Conservation (phyloP, 768 basidiomycete genomes). For the Rhodocollybia butyracea region DNA sequence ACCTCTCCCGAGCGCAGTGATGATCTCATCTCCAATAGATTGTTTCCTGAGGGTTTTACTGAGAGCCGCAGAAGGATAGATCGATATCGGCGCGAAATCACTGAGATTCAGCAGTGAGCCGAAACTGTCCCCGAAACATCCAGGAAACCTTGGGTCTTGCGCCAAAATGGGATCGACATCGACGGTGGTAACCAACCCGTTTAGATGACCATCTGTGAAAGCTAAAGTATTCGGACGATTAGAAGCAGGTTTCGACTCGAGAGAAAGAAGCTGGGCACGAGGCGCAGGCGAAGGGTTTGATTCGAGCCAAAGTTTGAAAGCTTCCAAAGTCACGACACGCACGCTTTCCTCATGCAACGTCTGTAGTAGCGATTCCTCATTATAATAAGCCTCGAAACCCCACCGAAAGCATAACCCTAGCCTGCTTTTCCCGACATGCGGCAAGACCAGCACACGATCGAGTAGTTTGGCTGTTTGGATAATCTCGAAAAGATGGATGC, state of each 20-base stretch:
- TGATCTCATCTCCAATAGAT: constrained; percentile 11
- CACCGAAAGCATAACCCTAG: constrained; percentile 49
- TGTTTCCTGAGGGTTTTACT: constrained; percentile 14
- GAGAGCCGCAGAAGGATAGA: constrained; percentile 1
- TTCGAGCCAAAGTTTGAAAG: neutral
- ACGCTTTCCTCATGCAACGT: constrained; percentile 8
- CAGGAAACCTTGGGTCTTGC: neutral
- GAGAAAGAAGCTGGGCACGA: constrained; percentile 33
- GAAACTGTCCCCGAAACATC: constrained; percentile 4
- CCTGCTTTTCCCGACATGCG: constrained; percentile 55
- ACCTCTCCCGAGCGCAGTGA: neutral
- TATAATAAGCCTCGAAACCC: constrained; percentile 51
- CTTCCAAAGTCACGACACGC: neutral
- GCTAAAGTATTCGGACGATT: constrained; percentile 16
- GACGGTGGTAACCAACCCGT: neutral
- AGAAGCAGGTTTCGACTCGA: constrained; percentile 20
- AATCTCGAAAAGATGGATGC: constrained; percentile 53
- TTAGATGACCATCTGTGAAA: constrained; percentile 7
- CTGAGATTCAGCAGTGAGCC: neutral
- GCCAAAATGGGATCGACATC: neutral
- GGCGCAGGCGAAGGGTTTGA: neutral
- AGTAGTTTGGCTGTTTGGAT: constrained; percentile 43
- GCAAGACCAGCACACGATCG: constrained; percentile 57
- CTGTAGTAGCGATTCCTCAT: constrained; percentile 20
- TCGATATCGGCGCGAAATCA: neutral